Base-by-base conservation (phyloP, 2,329 filamentous ascomycete species). In the Scleromitrula shiraiana region DNA sequence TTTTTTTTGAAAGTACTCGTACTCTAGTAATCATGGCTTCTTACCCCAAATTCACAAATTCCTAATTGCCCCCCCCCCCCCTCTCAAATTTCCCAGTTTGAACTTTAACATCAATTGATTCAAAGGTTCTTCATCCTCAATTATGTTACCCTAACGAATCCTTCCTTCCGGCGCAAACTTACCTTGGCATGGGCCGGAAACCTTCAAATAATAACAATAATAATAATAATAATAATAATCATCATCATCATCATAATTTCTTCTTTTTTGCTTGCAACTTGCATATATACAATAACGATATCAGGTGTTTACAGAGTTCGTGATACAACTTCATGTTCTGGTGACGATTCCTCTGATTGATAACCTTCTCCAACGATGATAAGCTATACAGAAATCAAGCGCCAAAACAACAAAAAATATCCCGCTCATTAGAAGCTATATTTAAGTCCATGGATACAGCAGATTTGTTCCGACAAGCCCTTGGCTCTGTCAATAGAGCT, bases 391-490 rank as follows among this genome's bases (percentile, higher is more conserved):
- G 52, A 36, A 41, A 45, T 49, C 42, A 53, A 20, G 46, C 38
- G 45, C 50, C 37, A 51, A 35, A 55, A 41, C 49, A 40, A 39
- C 15, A 29, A 39, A 30, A 14, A 29, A 27, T 14, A 17, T n/a
- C 22, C 5, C 32, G 35, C 22, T 14, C 9, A 30, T 24, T 24
- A 7, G n/a, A 42, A 17, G n/a, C 30, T 30, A 19, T 37, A 15
- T 37, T n/a, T 26, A 26, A 38, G 52, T 61, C 57, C 52, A 83
- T 83, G 79, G 76, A 83, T 63, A 70, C 75, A 55, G 70, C 73
- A 53, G 72, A 74, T 60, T 70, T 81, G 60, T 80, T 81, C 59
- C 76, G 75, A 56, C 78, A 77, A 63, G 77, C 75, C 60, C 69
- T 79, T 40, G 59, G 58, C 58, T 64, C 67, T 64, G 53, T 68